Base-by-base conservation (phyloP, 352 stramenopile species). In the Pilasporangium apinafurcum region DNA sequence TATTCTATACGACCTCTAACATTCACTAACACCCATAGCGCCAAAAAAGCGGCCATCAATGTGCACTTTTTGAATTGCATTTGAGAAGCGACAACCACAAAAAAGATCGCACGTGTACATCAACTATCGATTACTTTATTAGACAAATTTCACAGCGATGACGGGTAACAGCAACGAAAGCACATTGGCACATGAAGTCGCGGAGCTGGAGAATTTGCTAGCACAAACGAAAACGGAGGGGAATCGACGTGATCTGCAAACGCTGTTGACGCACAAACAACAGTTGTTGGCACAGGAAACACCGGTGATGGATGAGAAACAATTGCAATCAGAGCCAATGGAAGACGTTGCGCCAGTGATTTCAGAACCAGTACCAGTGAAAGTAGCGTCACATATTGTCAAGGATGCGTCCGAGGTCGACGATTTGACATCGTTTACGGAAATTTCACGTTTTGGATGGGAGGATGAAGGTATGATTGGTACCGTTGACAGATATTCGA, bases 401-500 rank as follows among this genome's bases (percentile, higher is more conserved):
- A 53, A 57, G 32, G 16, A 21, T 9, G 33, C 44, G 8, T 29
- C 38, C 0, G 48, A 48, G 5, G 21, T 44, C 0, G 62, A 65
- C 8, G 74, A 93, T 16, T 26, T 70, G n/a, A 63, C 59, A 22
- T 57, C 67, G 24, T 94, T 84, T 59, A 87, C 68, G n/a, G 80
- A 92, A 51, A 90, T 92, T 44, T 83, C 72, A 22, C 78, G 76
- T 7, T 94, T 94, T 47, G 77, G 80, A 14, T 94, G 82, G 82
- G 82, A 94, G 44, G 79, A 94, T 47, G 82, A 94, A 40, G 79
- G 65, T 76, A 17, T 8, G 3, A 17, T 39, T 27, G 40, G 10
- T 41, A 5, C 7, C 43, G 41, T 20, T 25, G 14, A 25, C 16
- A 27, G 4, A 13, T 12, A 24, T 21, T 34, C n/a, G 14, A 27